Conservation (phyloP, 2,329 filamentous ascomycete genomes). For the Stylonectria norvegica region DNA sequence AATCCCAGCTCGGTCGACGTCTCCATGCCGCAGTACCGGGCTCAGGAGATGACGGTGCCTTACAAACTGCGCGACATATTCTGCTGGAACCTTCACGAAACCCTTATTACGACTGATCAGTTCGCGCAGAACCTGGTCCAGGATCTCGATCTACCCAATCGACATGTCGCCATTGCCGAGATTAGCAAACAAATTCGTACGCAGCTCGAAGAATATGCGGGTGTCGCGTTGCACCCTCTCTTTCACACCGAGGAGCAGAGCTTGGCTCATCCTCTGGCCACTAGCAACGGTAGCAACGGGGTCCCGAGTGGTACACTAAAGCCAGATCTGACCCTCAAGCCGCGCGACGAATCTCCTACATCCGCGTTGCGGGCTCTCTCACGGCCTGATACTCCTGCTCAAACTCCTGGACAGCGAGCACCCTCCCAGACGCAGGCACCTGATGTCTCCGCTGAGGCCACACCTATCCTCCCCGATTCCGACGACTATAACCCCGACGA, state of each 20-base stretch:
- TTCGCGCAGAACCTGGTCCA: conserved; percentile 90
- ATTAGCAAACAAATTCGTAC: conserved; percentile 94
- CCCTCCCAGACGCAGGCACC: conserved; percentile 31
- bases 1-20: conserved; percentile 64
- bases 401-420: conserved; percentile 47
- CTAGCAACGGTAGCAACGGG: conserved; percentile 10
- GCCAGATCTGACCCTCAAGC: conserved; percentile 30
- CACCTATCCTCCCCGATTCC: conserved; percentile 56
- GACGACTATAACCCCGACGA: conserved; percentile 87
- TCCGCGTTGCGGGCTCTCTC: conserved; percentile 36
- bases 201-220: conserved; percentile 93
- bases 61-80: conserved; percentile 95
- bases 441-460: conserved; percentile 67
- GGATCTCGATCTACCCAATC: conserved; percentile 85
- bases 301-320: conserved; percentile 28
- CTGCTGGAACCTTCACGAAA: conserved; percentile 95
- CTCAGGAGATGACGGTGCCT: conserved; percentile 74
- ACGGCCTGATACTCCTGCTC: conserved; percentile 56
- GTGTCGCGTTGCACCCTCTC: conserved; percentile 86
- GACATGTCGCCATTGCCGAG: conserved; percentile 64
- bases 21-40: conserved; percentile 72
- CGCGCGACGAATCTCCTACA: conserved; percentile 38
- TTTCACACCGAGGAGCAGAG: conserved; percentile 63
- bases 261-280: conserved; percentile 19
- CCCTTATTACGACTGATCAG: conserved; percentile 88